A percentile compares a stretch with the other conserved stretches of the same genome.
Conservation (phyloP, 768 basidiomycete genomes). For the Chalciporus sphaerocephalus region DNA sequence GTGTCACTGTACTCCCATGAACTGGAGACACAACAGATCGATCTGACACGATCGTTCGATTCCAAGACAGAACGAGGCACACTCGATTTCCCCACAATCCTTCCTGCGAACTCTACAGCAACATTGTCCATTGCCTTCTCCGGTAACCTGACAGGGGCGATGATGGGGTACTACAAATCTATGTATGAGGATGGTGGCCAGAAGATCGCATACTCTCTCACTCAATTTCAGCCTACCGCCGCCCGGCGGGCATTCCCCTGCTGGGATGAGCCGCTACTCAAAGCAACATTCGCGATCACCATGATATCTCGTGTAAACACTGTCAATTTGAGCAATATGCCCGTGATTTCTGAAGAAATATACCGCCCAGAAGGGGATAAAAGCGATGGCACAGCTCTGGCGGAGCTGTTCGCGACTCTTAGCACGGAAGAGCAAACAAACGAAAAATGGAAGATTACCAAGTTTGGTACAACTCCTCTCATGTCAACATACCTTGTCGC, state of each 20-base stretch:
- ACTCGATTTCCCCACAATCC: constrained; percentile 50
- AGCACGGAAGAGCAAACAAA: constrained; percentile 31
- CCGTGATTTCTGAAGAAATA: constrained; percentile 56
- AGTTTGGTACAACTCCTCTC: constrained; percentile 75
- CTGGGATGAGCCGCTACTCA: constrained; percentile 92
- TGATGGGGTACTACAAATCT: constrained; percentile 84
- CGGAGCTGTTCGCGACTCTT: constrained; percentile 41
- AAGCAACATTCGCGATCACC: constrained; percentile 75
- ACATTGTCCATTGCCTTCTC: constrained; percentile 66
- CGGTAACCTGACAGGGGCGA: constrained; percentile 60
- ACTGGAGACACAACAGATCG: constrained; percentile 43
- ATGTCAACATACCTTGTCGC: constrained; percentile 92
- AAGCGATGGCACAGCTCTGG: constrained; percentile 30
- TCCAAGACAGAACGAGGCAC: constrained; percentile 59
- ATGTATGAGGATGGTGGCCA: constrained; percentile 59
- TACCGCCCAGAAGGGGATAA: constrained; percentile 35
- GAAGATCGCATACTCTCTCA: constrained; percentile 68
- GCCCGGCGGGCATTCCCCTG: constrained; percentile 81
- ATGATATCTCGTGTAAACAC: constrained; percentile 76
- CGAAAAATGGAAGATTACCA: constrained; percentile 73
- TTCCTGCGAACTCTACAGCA: constrained; percentile 69
- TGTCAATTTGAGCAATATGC: constrained; percentile 85
- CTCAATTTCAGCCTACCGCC: constrained; percentile 91
- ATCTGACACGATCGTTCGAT: constrained; percentile 51
- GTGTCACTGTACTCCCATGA: constrained; percentile 55